These are phyloP conservation scores for Stephania yunnanensis DNA, from an alignment of 164 flowering plant genomes.

Conservation along the genomic window DNA sequence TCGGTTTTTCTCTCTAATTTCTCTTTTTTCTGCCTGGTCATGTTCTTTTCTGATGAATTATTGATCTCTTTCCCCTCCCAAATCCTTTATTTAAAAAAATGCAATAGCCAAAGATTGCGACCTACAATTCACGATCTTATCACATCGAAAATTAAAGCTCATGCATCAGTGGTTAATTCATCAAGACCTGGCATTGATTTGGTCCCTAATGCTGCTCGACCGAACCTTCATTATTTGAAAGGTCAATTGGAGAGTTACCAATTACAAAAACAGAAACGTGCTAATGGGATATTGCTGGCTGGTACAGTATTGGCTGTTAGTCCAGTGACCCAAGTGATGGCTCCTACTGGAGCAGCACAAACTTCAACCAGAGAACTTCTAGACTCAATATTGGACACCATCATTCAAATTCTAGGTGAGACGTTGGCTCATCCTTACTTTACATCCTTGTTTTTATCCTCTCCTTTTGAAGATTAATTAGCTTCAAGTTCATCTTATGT, in stretches of 20 bases:
- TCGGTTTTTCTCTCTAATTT: too few relatives aligned
- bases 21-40: background rate
- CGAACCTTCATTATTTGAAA: constrained; percentile 49
- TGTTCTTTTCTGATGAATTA: background rate
- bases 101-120: constrained; percentile 80
- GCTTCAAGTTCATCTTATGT: constrained; percentile 10
- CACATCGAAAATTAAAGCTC: constrained; percentile 76
- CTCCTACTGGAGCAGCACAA: constrained; percentile 88
- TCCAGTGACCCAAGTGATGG: constrained; percentile 91
- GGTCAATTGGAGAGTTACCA: constrained; percentile 58
- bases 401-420: constrained; percentile 81
- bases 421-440: background rate
- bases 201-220: constrained; percentile 29
- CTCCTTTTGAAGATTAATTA: background rate
- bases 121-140: constrained; percentile 91
- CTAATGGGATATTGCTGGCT: constrained; percentile 53
- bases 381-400: constrained; percentile 66
- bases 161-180: constrained; percentile 43
- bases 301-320: constrained; percentile 74
- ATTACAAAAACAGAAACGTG: constrained; percentile 61
- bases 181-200: constrained; percentile 47
- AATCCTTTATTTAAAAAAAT: constrained; percentile 5
- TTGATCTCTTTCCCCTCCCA: too few relatives aligned
- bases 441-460: background rate
- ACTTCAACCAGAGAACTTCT: constrained; percentile 81